Conservation (phyloP, 1,139 yeast genomes). For the Schwanniomyces etchellsii region DNA sequence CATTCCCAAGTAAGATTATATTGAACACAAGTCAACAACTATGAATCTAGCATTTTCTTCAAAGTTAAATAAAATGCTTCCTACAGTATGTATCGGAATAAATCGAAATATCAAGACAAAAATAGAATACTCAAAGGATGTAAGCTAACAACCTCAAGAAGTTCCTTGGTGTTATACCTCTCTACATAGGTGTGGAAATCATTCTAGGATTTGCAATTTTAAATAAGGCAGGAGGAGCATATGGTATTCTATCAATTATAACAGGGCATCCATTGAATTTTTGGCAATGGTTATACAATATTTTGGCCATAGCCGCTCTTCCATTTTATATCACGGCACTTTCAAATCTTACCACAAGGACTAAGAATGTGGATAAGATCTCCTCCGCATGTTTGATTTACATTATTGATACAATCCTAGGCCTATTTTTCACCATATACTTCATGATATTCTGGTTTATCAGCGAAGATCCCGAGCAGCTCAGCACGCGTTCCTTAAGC, state of each 20-base stretch:
- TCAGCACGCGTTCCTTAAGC: slow-evolving; percentile 2
- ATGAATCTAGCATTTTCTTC: background rate
- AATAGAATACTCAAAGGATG: background rate
- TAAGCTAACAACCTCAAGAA: slow-evolving; percentile 24
- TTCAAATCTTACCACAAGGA: slow-evolving; percentile 27
- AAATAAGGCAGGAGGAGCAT: slow-evolving; percentile 86
- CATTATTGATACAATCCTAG: slow-evolving; percentile 59
- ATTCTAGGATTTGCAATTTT: slow-evolving; percentile 73
- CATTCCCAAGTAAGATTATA: no score
- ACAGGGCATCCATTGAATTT: slow-evolving; percentile 86
- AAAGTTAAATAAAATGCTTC: background rate
- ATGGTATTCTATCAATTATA: slow-evolving; percentile 78
- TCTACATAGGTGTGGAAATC: slow-evolving; percentile 83
- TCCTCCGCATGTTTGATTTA: slow-evolving; percentile 63
- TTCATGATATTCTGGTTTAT: slow-evolving; percentile 76
- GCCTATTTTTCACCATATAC: slow-evolving; percentile 64
- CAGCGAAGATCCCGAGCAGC: slow-evolving; percentile 26
- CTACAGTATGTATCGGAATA: slow-evolving; percentile 1
- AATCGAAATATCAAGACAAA: background rate
- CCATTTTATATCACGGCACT: slow-evolving; percentile 68
- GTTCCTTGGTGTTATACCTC: slow-evolving; percentile 62
- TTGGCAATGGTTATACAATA: slow-evolving; percentile 79
- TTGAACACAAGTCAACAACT: no score
- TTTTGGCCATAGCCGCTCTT: slow-evolving; percentile 56
- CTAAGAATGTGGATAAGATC: slow-evolving; percentile 34